phyloP scores from a whole-genome alignment of 2,329 filamentous ascomycete species.

The Xylaria sp. region DNA sequence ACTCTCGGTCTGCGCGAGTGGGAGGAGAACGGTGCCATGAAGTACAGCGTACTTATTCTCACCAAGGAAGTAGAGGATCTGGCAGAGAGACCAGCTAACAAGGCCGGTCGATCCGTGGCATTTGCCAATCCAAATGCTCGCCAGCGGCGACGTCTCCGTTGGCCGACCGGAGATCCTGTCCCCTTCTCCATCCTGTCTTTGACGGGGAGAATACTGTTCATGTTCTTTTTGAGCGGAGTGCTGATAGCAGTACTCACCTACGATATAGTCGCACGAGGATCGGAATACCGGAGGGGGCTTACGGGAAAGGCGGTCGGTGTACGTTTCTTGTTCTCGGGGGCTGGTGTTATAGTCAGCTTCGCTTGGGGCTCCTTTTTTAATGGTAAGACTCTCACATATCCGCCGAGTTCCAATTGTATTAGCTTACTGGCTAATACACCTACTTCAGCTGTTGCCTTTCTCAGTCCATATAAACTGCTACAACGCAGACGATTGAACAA shows the following conservation, averaged over 20 bases:
- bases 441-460: conserved; percentile 55
- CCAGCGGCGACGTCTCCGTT: not conserved
- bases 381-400: conserved; percentile 40
- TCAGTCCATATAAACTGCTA: conserved; percentile 58
- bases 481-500: conserved; percentile 50
- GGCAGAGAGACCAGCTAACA: conserved; percentile 2
- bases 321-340: conserved; percentile 51
- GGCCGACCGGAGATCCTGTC: conserved; percentile 24
- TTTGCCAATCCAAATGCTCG: not conserved
- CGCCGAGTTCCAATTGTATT: not conserved
- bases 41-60: conserved; percentile 43
- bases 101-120: conserved; percentile 18
- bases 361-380: conserved; percentile 52
- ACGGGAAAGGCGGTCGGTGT: conserved; percentile 49
- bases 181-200: conserved; percentile 48
- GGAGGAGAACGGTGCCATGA: conserved; percentile 38
- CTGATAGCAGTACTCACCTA: conserved; percentile 46
- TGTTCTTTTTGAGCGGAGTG: conserved; percentile 41
- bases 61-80: conserved; percentile 4
- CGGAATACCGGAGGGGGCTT: conserved; percentile 44
- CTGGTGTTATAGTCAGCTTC: conserved; percentile 51
- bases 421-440: conserved; percentile 15
- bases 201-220: conserved; percentile 42
- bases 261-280: conserved; percentile 43
- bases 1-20: conserved; percentile 40